Base-by-base conservation (phyloP, 306 rosid species). In the Cucurbita ficifolia region DNA sequence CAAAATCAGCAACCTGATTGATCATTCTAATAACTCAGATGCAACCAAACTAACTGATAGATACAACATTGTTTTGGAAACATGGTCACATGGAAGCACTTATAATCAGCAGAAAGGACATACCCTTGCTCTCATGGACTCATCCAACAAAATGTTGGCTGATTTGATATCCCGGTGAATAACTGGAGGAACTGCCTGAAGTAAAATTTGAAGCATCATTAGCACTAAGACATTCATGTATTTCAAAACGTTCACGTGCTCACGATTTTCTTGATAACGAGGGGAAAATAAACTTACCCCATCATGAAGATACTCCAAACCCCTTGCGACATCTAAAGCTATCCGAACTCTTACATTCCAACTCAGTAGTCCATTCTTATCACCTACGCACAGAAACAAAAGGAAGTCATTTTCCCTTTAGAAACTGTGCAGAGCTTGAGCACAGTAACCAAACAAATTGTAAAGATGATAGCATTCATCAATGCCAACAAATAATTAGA, bases 271-370 rank as follows among this genome's bases (percentile, higher is more conserved):
- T 14, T 49, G 74, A 70, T 70, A 76, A 62, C 43, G 42, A 61
- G 63, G 22, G 50, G 21, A 35, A 13, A 61, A 53, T 49, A 43
- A 58, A 84, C 79, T 80, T 89, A 95, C 99, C 88, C 99, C 99
- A 69, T 91, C 97, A 80, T 95, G 99, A 79, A 95, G 99, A 87
- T 95, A 95, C 79, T 95, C 99, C 89, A 95, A 73, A 49, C 99
- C 99, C 81, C 99, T 85, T 16, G 99, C 94, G 74, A 91, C 89
- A 64, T 95, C 99, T 78, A 95, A 84, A 81, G 90, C 97, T 79
- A 86, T 81, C 62, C 85, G 86, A 79, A 89, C 91, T 76, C 99
- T 85, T 89, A 91, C 62, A 77, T 88, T 88, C 99, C 99, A 95
- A 78, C 84, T 77, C 78, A 95, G 57, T 5, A 81, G 70, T 77